Evolutionary conservation across 257 asterid genomes (phyloP).

Genomic region (Scutellaria galericulata): DNA sequence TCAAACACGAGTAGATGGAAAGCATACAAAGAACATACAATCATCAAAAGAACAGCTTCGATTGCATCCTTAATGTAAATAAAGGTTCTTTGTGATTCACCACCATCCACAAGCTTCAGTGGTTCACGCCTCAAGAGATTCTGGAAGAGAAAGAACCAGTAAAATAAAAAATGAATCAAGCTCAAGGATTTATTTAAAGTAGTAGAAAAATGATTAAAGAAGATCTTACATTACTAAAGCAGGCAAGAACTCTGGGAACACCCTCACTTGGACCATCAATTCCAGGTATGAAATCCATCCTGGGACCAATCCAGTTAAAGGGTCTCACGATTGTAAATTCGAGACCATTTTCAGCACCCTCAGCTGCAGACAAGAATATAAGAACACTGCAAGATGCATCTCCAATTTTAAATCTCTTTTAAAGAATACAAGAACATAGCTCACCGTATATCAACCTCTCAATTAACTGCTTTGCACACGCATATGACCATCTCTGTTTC

Average conservation of each 20-base stretch:
- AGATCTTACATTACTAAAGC: conserved; percentile 82
- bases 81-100: conserved; percentile 91
- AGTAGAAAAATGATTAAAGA: conserved; percentile 33
- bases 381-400: conserved; percentile 21
- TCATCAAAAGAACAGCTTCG: conserved; percentile 92
- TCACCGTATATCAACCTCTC: conserved; percentile 95
- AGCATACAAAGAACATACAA: conserved; percentile 52
- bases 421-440: conserved; percentile 37
- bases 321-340: conserved; percentile 94
- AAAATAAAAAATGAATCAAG: conserved; percentile 31
- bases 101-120: conserved; percentile 94
- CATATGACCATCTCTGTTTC: conserved; percentile 98
- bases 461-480: conserved; percentile 93
- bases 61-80: conserved; percentile 90
- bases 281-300: conserved; percentile 98
- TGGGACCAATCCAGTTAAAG: conserved; percentile 97
- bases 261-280: conserved; percentile 98
- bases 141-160: conserved; percentile 44
- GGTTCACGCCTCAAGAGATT: conserved; percentile 86
- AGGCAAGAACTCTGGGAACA: conserved; percentile 94
- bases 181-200: conserved; percentile 16
- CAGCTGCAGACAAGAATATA: conserved; percentile 59
- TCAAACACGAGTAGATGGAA: conserved; percentile 1
- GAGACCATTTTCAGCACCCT: conserved; percentile 97
- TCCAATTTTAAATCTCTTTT: conserved; percentile 23